A percentile compares a stretch with the other conserved stretches of the same genome.
Conservation (phyloP, 805 yeast species). For the Metschnikowia santaceciliae region DNA sequence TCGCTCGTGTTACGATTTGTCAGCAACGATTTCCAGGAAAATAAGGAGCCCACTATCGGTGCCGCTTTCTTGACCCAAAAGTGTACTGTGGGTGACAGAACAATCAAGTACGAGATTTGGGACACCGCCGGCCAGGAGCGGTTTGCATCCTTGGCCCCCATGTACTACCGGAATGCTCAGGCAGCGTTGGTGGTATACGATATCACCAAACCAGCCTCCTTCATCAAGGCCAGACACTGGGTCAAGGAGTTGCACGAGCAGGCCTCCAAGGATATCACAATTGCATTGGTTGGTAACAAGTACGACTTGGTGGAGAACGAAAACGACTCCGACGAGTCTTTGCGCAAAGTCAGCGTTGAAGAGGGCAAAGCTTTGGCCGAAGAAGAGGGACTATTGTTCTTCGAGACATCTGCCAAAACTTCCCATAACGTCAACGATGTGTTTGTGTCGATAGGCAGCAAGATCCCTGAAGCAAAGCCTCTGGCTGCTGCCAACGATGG, state of each 20-base stretch:
- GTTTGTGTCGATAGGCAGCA: conserved; percentile 82
- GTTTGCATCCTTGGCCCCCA: conserved; percentile 72
- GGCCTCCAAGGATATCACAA: conserved; percentile 68
- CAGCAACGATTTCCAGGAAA: conserved; percentile 67
- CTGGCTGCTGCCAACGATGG: conserved; percentile 9
- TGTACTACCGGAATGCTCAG: conserved; percentile 79
- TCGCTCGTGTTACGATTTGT: conserved; percentile 68
- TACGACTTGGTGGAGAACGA: conserved; percentile 51
- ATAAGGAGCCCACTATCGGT: conserved; percentile 77
- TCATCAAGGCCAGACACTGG: conserved; percentile 71
- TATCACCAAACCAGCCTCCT: conserved; percentile 63
- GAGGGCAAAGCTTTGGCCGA: conserved; percentile 87
- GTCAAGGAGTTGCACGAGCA: conserved; percentile 77
- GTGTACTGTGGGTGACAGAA: conserved; percentile 49
- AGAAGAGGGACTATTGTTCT: conserved; percentile 85
- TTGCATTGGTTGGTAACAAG: conserved; percentile 82
- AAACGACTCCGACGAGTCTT: conserved; percentile 43
- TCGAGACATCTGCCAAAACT: conserved; percentile 93
- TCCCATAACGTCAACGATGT: conserved; percentile 87
- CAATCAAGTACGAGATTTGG: conserved; percentile 77
- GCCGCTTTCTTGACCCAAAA: conserved; percentile 79
- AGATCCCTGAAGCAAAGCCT: conserved; percentile 56
- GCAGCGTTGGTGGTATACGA: conserved; percentile 79
- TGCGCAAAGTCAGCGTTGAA: conserved; percentile 75
- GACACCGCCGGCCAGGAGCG: conserved; percentile 87